Base-by-base conservation (phyloP, 129 eudicot genomes). In the Centrapalus pauciflorus region DNA sequence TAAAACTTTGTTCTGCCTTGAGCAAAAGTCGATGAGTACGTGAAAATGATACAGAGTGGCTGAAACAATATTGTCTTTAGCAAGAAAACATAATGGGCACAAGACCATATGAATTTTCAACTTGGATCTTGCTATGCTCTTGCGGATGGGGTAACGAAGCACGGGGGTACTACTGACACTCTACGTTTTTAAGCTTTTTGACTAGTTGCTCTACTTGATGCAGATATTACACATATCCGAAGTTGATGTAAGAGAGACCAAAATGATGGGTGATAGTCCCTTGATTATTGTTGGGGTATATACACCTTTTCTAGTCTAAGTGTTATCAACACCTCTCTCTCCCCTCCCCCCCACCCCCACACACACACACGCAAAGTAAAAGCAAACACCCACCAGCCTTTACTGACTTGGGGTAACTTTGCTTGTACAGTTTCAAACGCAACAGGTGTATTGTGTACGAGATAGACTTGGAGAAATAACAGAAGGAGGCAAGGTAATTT, bases 161-260 rank as follows among this genome's bases (percentile, higher is more conserved):
- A n/a, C n/a, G n/a, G n/a, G n/a, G n/a, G n/a, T n/a, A n/a, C n/a
- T n/a, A n/a, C n/a, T n/a, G n/a, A n/a, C n/a, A n/a, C n/a, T n/a
- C n/a, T n/a, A n/a, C n/a, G n/a, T n/a, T n/a, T n/a, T n/a, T n/a
- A n/a, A n/a, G n/a, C n/a, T n/a, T 54, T 45, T 43, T 72, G 54
- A n/a, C 37, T 74, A 25, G 13, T 68, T 13, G 27, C 8, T 77
- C 3, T 48, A 50, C 41, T 66, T 64, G 56, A 61, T 76, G 80
- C 93, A 94, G 99, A 94, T 94, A 71, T 64, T 94, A 59, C 99
- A 94, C 64, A 72, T 94, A 59, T 94, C 97, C 5, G 97, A 94
- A 49, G 90, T 80, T 9, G 95, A 94, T 58, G 88, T 94, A 28
- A 87, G 93, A 75, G 99, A 89, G 77, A 86, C 95, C 65, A 94